phyloP scores from a whole-genome alignment of 192 early-diverging fungal genomes.

The Coemansia sp. region DNA sequence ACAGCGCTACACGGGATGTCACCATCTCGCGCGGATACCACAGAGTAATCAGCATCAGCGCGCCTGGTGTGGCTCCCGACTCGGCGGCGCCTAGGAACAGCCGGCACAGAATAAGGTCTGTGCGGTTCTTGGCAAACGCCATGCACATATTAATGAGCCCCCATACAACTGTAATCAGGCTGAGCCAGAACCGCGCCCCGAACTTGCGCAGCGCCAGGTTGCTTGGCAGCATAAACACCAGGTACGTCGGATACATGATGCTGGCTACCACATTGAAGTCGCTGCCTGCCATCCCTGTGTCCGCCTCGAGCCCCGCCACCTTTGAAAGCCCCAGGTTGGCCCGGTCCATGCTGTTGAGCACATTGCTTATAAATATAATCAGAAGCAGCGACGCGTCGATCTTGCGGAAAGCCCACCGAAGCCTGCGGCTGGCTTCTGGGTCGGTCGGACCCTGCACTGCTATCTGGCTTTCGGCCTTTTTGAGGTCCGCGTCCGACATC shows the following conservation, averaged over 20 bases:
- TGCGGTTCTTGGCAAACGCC: constrained; percentile 49
- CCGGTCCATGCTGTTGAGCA: constrained; percentile 50
- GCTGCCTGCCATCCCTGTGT: constrained; percentile 28
- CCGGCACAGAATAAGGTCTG: constrained; percentile 39
- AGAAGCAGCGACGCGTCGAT: constrained; percentile 39
- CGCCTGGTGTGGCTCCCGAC: constrained; percentile 44
- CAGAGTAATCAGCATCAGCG: constrained; percentile 42
- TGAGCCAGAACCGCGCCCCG: constrained; percentile 47
- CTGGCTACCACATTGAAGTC: constrained; percentile 48
- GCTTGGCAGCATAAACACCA: constrained; percentile 45
- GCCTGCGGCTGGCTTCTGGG: constrained; percentile 6
- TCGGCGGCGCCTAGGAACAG: constrained; percentile 49
- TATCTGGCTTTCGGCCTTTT: background rate
- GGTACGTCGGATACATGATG: constrained; percentile 49
- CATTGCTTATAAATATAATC: constrained; percentile 40
- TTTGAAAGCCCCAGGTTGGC: constrained; percentile 44
- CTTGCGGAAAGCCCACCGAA: constrained; percentile 46
- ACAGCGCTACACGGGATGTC: constrained; percentile 37
- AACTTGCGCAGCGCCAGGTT: constrained; percentile 48
- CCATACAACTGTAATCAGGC: constrained; percentile 47
- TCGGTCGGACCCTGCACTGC: too few species aligned
- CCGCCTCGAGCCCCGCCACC: constrained; percentile 34
- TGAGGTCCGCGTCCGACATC: background rate
- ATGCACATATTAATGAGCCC: constrained; percentile 53
- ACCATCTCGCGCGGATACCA: constrained; percentile 54